Percentiles rank a stretch among this genome's conserved stretches.
Conservation (phyloP, 768 basidiomycete genomes). For the Russula foetens region DNA sequence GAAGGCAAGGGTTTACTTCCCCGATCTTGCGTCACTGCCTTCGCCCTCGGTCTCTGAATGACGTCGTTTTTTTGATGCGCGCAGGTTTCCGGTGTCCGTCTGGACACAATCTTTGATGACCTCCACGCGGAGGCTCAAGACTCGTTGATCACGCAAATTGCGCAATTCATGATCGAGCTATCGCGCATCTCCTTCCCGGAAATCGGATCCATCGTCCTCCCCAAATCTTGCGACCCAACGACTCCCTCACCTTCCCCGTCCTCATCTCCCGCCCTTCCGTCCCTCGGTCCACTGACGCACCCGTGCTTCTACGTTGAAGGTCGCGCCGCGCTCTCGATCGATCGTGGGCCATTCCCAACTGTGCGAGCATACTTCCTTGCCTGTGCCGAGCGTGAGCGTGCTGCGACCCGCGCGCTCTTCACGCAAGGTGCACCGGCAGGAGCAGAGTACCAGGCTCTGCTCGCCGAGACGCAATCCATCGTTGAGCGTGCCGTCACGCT, state of each 20-base stretch:
- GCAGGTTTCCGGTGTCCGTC: slow-evolving; percentile 25
- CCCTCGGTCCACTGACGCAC: slow-evolving; percentile 19
- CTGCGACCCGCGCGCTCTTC: slow-evolving; percentile 26
- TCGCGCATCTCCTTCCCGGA: slow-evolving; percentile 23
- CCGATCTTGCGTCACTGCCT: background rate
- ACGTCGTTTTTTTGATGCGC: background rate
- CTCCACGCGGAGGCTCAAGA: slow-evolving; percentile 24
- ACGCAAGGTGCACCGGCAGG: slow-evolving; percentile 25
- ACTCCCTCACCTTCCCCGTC: background rate
- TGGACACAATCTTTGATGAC: slow-evolving; percentile 24
- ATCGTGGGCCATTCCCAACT: slow-evolving; percentile 28
- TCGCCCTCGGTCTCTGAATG: background rate
- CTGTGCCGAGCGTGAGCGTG: slow-evolving; percentile 31
- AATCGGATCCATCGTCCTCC: slow-evolving; percentile 26
- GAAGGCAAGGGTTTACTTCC: slow-evolving; percentile 21
- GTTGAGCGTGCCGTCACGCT: slow-evolving; percentile 28
- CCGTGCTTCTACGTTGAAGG: slow-evolving; percentile 27
- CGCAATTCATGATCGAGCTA: slow-evolving; percentile 26
- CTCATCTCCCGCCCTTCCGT: background rate
- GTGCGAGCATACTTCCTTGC: slow-evolving; percentile 28
- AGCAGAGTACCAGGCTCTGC: slow-evolving; percentile 24
- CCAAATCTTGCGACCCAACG: background rate
- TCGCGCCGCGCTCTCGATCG: slow-evolving; percentile 25
- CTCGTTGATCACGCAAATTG: slow-evolving; percentile 24
- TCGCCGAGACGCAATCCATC: slow-evolving; percentile 25